Percentiles rank a stretch among this genome's conserved stretches.
Evolutionary conservation across 2,329 filamentous ascomycete species (phyloP).

Genomic region (Clathrospora elynae): DNA sequence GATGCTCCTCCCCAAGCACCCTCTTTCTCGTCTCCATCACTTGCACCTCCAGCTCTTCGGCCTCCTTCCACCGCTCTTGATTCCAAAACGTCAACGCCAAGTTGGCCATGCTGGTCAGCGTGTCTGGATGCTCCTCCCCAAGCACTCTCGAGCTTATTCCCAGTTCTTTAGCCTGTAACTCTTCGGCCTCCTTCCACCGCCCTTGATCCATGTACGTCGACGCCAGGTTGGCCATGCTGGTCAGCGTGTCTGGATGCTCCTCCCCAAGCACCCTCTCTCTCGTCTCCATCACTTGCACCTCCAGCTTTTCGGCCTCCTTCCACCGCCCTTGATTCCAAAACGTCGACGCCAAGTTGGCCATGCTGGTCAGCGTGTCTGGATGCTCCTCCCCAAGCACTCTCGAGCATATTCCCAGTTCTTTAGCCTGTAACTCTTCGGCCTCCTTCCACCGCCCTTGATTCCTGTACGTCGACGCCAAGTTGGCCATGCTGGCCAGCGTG

Average conservation of each 20-base stretch:
- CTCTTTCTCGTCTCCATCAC: no score
- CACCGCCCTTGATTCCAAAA: conserved; percentile 1
- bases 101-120: no score
- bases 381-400: not conserved
- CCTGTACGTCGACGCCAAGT: conserved; percentile 5
- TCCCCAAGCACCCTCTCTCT: conserved; percentile 18
- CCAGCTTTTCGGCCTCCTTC: conserved; percentile 1
- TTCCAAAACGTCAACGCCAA: no score
- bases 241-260: conserved; percentile 11
- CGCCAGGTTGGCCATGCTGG: not conserved
- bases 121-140: no score
- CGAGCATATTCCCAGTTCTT: not conserved
- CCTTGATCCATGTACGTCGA: conserved; percentile 2
- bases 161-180: no score
- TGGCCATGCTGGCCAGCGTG: conserved; percentile 13
- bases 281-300: not conserved
- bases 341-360: conserved; percentile 9
- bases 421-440: not conserved
- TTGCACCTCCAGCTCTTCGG: no score
- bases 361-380: conserved; percentile 3
- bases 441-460: conserved; percentile 2
- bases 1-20: no score
- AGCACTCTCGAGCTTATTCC: no score
- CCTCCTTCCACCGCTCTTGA: conserved; percentile 6
- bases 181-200: no score